These are phyloP conservation scores for Aspergillus tamarii DNA, from an alignment of 2,329 filamentous ascomycete species.

Conservation along the genomic window DNA sequence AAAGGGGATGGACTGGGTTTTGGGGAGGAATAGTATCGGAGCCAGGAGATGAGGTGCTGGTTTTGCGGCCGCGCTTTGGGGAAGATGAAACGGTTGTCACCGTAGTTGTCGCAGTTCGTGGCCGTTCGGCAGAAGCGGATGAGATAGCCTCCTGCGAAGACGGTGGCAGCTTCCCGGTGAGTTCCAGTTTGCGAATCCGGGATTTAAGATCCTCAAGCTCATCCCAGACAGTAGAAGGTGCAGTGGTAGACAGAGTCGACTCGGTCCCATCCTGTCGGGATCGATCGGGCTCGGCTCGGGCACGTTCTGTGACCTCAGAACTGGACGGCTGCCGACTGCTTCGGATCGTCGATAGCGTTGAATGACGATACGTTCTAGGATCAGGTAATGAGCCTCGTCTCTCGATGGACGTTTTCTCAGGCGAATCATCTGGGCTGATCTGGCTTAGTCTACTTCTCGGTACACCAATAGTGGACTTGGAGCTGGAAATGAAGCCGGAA, in stretches of 20 bases:
- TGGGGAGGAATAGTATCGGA: constrained; percentile 42
- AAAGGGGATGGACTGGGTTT: constrained; percentile 70
- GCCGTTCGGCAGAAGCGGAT: constrained; percentile 75
- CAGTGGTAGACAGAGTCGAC: constrained; percentile 84
- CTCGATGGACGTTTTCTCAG: constrained; percentile 32
- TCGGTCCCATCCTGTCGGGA: constrained; percentile 68
- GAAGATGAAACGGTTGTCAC: constrained; percentile 89
- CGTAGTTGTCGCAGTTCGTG: constrained; percentile 86
- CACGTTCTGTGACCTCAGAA: constrained; percentile 40
- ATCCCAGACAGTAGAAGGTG: constrained; percentile 94
- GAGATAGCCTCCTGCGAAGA: constrained; percentile 81
- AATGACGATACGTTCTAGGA: constrained; percentile 37
- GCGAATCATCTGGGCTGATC: constrained; percentile 39
- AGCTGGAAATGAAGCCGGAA: constrained; percentile 33
- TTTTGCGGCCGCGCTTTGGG: constrained; percentile 70
- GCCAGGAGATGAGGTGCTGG: constrained; percentile 42
- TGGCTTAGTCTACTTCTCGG: constrained; percentile 42
- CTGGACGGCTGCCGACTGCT: constrained; percentile 39
- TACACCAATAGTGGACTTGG: constrained; percentile 41
- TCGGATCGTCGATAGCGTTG: constrained; percentile 38
- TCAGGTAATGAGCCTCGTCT: constrained; percentile 38
- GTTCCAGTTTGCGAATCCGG: constrained; percentile 83
- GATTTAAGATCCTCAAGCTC: constrained; percentile 95
- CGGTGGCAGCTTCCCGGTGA: constrained; percentile 83
- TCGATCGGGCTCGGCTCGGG: constrained; percentile 37